A percentile compares a stretch with the other conserved stretches of the same genome.
Conservation (phyloP, 1,284 basidiomycete species). For the Fomitopsis pinicola region DNA sequence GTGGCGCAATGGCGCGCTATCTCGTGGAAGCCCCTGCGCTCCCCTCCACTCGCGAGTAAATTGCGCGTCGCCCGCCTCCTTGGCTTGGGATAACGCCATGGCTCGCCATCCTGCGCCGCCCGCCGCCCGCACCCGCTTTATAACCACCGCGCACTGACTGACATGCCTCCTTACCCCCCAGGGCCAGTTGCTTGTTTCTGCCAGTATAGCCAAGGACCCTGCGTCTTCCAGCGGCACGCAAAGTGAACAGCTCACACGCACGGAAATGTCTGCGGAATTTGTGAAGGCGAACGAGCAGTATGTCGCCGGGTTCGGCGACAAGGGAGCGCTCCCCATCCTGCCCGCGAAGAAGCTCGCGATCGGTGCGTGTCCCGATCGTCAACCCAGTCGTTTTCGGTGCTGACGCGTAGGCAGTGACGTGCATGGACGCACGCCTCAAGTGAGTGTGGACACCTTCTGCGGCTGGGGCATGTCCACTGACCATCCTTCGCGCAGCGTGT, state of each 20-base stretch:
- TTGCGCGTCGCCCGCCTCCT: no score
- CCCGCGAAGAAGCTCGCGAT: constrained; percentile 49
- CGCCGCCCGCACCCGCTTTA: background rate
- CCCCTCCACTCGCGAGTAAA: background rate
- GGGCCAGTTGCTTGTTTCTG: background rate
- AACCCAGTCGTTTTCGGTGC: background rate
- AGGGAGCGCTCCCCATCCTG: constrained; percentile 41
- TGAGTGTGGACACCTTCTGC: constrained; percentile 12
- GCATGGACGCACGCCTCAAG: constrained; percentile 66
- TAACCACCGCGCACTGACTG: background rate
- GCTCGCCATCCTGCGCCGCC: constrained; percentile 3
- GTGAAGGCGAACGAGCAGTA: constrained; percentile 34
- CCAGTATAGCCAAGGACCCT: constrained; percentile 2
- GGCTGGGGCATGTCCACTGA: background rate
- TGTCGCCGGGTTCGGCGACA: constrained; percentile 40
- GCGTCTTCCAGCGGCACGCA: constrained; percentile 6
- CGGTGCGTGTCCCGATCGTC: constrained; percentile 28
- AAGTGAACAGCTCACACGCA: constrained; percentile 4
- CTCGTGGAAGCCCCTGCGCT: background rate
- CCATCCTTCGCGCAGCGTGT: constrained; percentile 36
- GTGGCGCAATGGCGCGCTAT: no score
- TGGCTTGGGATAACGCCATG: background rate
- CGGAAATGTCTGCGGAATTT: constrained; percentile 29
- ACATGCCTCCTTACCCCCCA: background rate
- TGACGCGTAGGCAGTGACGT: constrained; percentile 42